Evolutionary conservation across 176 grass and related monocot species (phyloP).

Genomic region (Oryza glumipatula): DNA sequence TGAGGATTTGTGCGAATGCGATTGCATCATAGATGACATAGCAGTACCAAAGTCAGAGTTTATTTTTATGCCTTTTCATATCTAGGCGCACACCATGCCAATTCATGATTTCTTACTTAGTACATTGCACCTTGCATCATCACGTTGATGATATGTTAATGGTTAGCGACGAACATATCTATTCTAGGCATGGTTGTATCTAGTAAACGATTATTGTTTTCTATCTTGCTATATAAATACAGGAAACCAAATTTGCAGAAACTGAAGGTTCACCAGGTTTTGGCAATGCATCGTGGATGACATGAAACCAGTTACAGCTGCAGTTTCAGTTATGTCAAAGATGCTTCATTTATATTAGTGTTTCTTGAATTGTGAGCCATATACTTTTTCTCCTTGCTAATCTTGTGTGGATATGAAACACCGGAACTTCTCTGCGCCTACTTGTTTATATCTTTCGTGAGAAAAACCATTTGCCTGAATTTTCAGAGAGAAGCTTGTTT

Average conservation of each 20-base stretch:
- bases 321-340: background rate
- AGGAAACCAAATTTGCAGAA: background rate
- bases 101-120: background rate
- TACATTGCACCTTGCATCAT: background rate
- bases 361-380: background rate
- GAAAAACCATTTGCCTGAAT: background rate
- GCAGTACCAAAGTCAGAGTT: background rate
- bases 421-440: background rate
- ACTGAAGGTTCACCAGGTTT: background rate
- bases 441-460: background rate
- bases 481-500: background rate
- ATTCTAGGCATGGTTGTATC: background rate
- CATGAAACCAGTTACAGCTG: slow-evolving; percentile 1
- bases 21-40: slow-evolving; percentile 4
- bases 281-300: slow-evolving; percentile 1
- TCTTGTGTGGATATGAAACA: background rate
- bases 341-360: background rate
- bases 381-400: background rate
- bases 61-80: background rate
- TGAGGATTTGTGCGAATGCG: background rate
- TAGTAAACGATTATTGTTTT: background rate
- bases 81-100: background rate
- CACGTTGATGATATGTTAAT: slow-evolving; percentile 1
- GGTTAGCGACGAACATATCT: background rate
- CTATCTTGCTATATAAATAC: background rate